Base-by-base conservation (phyloP, 495 filamentous ascomycete species). In the Lineolata rhizophorae region DNA sequence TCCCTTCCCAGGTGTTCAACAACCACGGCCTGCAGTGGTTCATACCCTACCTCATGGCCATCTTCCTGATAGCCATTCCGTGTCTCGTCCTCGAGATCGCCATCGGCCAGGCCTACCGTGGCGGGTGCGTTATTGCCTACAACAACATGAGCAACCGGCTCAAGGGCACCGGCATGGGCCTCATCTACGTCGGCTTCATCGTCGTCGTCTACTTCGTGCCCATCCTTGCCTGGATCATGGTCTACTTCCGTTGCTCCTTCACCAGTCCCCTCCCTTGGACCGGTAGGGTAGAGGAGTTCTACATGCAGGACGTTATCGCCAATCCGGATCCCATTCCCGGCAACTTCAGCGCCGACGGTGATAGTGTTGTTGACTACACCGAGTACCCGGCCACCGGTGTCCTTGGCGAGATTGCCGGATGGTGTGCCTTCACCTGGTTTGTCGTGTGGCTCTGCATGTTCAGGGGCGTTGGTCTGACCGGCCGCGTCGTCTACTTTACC, bases 221-320 rank as follows among this genome's bases (percentile, higher is more conserved):
- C 18, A 55, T 50, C 21, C 41, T 56, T n/a, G 46, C 51, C 1
- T 56, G 53, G 53, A 53, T 57, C 37, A 56, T 57, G 51, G 48
- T 38, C 31, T 57, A 56, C 28, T 57, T 57, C 30, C 51, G 53
- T n/a, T 40, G 46, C 17, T 53, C 49, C 2, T 57, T 55, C 31
- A 40, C 18, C 13, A 54, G 44, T 26, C 53, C 54, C 4, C 33
- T 57, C 12, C 54, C 54, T 14, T 57, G 54, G 53, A 40, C 44
- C 15, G 41, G 35, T 15, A 32, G 46, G 6, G 47, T 48, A n/a
- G 46, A 53, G 13, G 51, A 48, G 9, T 57, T 56, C 27, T 57
- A 53, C 31, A 43, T 43, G 32, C 22, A 44, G 20, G 40, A 49
- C 28, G 45, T 56, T 4, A 39, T 56, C 8, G 28, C 30, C 11